These are phyloP conservation scores for Dillenia suffruticosa DNA, from an alignment of 164 flowering plant genomes.

Conservation along the genomic window DNA sequence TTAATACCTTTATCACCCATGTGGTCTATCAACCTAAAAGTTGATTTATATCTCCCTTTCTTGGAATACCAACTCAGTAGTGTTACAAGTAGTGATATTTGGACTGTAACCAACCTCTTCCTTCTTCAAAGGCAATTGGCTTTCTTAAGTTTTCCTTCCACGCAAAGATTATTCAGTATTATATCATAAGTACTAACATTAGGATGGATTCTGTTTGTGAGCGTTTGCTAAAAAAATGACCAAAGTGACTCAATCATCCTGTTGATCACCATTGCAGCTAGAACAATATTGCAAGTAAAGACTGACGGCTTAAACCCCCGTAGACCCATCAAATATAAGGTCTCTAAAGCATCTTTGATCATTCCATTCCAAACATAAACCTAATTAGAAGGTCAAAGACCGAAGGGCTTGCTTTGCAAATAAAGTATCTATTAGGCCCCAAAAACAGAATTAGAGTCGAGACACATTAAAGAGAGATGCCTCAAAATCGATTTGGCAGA, in stretches of 20 bases:
- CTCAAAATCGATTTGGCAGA: constrained; percentile 48
- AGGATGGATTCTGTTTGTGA: constrained; percentile 49
- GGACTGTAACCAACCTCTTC: constrained; percentile 68
- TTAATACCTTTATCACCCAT: constrained; percentile 65
- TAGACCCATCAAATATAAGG: constrained; percentile 43
- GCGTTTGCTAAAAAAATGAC: constrained; percentile 68
- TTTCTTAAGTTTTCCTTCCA: constrained; percentile 60
- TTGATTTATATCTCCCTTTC: constrained; percentile 63
- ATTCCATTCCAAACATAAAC: constrained; percentile 48
- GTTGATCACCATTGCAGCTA: constrained; percentile 40
- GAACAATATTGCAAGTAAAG: constrained; percentile 59
- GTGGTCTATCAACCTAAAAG: constrained; percentile 52
- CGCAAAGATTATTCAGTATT: constrained; percentile 50
- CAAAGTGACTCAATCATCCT: constrained; percentile 34
- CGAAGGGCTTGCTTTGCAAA: constrained; percentile 74
- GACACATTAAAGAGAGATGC: constrained; percentile 34
- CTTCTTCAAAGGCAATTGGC: constrained; percentile 56
- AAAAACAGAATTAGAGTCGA: constrained; percentile 40
- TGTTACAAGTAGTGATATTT: constrained; percentile 61
- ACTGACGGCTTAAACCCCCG: constrained; percentile 67
- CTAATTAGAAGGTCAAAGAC: constrained; percentile 76
- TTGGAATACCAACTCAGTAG: constrained; percentile 84
- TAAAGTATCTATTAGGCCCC: constrained; percentile 61
- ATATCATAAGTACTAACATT: constrained; percentile 69
- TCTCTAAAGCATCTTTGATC: constrained; percentile 44